These are phyloP conservation scores for Lasiosphaeris hirsuta DNA, from an alignment of 495 filamentous ascomycete genomes.

Conservation along the genomic window DNA sequence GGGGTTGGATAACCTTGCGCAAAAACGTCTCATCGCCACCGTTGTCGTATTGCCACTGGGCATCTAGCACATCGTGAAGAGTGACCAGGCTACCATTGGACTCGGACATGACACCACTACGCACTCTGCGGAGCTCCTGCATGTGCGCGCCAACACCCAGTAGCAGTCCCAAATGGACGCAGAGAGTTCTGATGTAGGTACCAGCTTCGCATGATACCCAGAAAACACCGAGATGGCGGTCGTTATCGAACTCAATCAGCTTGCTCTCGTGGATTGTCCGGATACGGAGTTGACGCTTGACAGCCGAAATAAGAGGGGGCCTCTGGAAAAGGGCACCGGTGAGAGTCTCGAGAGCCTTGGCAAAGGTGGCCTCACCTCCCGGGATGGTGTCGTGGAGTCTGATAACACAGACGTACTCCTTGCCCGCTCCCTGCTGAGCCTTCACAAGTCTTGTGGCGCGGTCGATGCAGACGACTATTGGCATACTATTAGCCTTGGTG, in stretches of 20 bases:
- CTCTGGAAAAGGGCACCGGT: constrained; percentile 97
- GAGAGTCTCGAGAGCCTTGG: constrained; percentile 85
- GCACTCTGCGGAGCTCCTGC: constrained; percentile 94
- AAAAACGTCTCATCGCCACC: constrained; percentile 84
- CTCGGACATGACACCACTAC: constrained; percentile 93
- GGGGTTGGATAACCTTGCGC: constrained; percentile 79
- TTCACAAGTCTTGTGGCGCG: constrained; percentile 96
- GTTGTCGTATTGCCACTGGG: constrained; percentile 91
- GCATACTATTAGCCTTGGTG: not conserved
- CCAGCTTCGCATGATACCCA: constrained; percentile 99
- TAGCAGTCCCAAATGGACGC: constrained; percentile 89
- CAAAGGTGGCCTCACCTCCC: constrained; percentile 85
- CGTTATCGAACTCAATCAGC: constrained; percentile 95
- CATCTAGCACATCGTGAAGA: constrained; percentile 92
- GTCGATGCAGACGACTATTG: constrained; percentile 76
- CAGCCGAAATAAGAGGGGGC: constrained; percentile 93
- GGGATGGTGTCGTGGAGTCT: constrained; percentile 88
- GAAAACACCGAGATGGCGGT: constrained; percentile 95
- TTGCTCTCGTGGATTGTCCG: constrained; percentile 95
- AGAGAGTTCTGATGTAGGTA: constrained; percentile 96
- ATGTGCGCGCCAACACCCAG: constrained; percentile 96
- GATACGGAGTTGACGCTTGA: constrained; percentile 97
- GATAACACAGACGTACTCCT: constrained; percentile 77
- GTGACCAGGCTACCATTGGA: constrained; percentile 75
- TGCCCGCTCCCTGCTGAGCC: constrained; percentile 96